Conservation (phyloP, 1,284 basidiomycete genomes). For the Mrakiaceae sp. region DNA sequence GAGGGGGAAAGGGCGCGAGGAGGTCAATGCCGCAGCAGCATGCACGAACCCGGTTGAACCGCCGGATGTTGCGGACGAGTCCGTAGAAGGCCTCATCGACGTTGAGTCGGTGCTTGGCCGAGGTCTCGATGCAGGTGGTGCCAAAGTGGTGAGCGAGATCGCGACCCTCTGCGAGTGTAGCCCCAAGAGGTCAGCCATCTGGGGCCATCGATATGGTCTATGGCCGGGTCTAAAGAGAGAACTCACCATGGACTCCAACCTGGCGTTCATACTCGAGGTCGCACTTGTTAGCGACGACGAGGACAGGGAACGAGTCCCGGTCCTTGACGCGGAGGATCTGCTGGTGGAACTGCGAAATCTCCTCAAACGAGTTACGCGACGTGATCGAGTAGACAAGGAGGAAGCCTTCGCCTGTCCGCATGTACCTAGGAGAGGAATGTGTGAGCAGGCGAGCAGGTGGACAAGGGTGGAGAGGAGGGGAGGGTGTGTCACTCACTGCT, state of each 20-base stretch:
- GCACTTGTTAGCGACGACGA: slow-evolving; percentile 98
- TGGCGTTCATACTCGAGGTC: slow-evolving; percentile 97
- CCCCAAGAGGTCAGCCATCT: background rate
- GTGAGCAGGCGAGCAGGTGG: background rate
- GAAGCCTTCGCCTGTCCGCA: slow-evolving; percentile 96
- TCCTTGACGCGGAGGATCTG: slow-evolving; percentile 92
- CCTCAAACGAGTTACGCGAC: slow-evolving; percentile 93
- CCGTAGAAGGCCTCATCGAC: slow-evolving; percentile 98
- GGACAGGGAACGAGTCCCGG: slow-evolving; percentile 93
- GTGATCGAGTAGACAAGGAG: slow-evolving; percentile 98
- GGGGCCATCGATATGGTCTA: background rate
- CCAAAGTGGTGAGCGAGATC: slow-evolving; percentile 93
- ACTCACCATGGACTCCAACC: slow-evolving; percentile 85
- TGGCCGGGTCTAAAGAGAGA: background rate
- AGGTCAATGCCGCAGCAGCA: background rate
- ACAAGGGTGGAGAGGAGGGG: background rate
- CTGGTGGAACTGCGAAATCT: slow-evolving; percentile 95
- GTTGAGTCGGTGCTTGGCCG: slow-evolving; percentile 95
- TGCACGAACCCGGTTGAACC: slow-evolving; percentile 72
- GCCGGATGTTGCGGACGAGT: slow-evolving; percentile 90
- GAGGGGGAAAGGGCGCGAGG: background rate
- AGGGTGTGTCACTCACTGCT: slow-evolving; percentile 43
- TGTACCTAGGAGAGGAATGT: slow-evolving; percentile 44
- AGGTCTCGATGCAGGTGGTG: slow-evolving; percentile 97
- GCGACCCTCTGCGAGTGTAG: slow-evolving; percentile 64